Evolutionary conservation across 78 protist species (phyloP).

Genomic region (Tieghemostelium lacteum): DNA sequence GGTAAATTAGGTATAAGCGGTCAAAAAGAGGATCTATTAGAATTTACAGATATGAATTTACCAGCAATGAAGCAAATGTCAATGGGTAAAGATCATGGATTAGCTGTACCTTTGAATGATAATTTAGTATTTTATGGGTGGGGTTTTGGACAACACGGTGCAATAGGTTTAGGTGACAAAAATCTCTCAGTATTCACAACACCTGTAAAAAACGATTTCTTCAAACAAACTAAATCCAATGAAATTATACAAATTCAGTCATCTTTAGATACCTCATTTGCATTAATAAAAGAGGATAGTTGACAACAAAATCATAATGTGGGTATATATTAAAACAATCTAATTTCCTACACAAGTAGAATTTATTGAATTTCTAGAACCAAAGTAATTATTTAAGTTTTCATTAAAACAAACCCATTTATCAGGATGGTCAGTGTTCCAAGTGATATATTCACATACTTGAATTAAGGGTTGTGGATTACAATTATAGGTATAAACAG

Average conservation of each 20-base stretch:
- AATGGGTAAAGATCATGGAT: slow-evolving; percentile 60
- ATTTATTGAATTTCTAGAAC: too few species aligned
- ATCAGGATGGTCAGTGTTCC: too few species aligned
- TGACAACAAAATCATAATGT: too few species aligned
- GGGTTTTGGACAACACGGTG: slow-evolving; percentile 77
- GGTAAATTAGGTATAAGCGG: slow-evolving; percentile 41
- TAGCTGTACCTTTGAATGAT: neutral
- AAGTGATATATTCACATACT: too few species aligned
- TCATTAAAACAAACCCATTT: too few species aligned
- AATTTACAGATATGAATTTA: slow-evolving; percentile 2
- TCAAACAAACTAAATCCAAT: neutral
- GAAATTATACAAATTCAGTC: slow-evolving; percentile 2
- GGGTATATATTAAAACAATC: too few species aligned
- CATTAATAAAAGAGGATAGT: slow-evolving; percentile 5
- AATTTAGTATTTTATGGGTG: slow-evolving; percentile 1
- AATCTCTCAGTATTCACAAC: slow-evolving; percentile 28
- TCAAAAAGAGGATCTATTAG: slow-evolving; percentile 21
- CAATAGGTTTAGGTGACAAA: slow-evolving; percentile 41
- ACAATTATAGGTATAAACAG: too few species aligned
- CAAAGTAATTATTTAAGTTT: too few species aligned
- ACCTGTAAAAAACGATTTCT: slow-evolving; percentile 7
- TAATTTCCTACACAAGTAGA: too few species aligned
- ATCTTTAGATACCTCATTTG: slow-evolving; percentile 59
- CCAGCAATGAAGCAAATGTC: neutral
- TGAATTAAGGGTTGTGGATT: too few species aligned